These are phyloP conservation scores for Cladophialophora chaetospira DNA, from an alignment of 2,329 filamentous ascomycete genomes.

Conservation along the genomic window DNA sequence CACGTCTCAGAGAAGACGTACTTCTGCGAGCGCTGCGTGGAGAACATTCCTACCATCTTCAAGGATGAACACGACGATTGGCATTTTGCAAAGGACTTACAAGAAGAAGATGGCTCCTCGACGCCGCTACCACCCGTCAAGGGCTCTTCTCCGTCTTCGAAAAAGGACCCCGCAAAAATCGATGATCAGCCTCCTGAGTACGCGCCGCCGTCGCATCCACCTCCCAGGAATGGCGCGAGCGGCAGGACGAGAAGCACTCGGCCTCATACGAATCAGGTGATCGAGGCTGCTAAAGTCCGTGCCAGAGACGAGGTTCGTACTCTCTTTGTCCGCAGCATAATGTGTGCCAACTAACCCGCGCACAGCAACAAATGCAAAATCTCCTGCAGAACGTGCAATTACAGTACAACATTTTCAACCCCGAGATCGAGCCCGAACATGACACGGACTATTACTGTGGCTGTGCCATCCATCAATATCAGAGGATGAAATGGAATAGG, in stretches of 20 bases:
- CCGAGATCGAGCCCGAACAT: conserved; percentile 52
- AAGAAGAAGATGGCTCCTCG: conserved; percentile 53
- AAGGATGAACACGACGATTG: conserved; percentile 82
- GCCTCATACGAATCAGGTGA: conserved; percentile 44
- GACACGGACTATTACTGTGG: conserved; percentile 44
- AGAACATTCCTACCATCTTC: conserved; percentile 57
- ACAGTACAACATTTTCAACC: conserved; percentile 47
- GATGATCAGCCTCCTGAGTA: conserved; percentile 10
- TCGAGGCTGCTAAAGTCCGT: conserved; percentile 42
- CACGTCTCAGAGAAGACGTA: conserved; percentile 37
- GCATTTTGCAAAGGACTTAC: conserved; percentile 86
- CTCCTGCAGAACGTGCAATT: conserved; percentile 45
- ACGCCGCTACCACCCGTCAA: not conserved
- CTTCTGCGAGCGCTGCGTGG: conserved; percentile 67
- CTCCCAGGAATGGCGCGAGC: conserved; percentile 4
- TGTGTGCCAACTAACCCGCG: conserved; percentile 2
- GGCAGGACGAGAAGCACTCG: conserved; percentile 1
- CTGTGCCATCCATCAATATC: conserved; percentile 47
- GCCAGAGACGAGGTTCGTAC: conserved; percentile 43
- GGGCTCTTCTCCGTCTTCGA: not conserved
- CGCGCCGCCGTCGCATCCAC: conserved; percentile 22
- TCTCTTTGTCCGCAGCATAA: not conserved
- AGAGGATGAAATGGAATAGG: conserved; percentile 41
- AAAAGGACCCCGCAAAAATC: not conserved
- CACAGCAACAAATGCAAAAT: conserved; percentile 49